These are phyloP conservation scores for Kluyveromyces nonfermentans DNA, from an alignment of 805 yeast genomes.

Conservation along the genomic window DNA sequence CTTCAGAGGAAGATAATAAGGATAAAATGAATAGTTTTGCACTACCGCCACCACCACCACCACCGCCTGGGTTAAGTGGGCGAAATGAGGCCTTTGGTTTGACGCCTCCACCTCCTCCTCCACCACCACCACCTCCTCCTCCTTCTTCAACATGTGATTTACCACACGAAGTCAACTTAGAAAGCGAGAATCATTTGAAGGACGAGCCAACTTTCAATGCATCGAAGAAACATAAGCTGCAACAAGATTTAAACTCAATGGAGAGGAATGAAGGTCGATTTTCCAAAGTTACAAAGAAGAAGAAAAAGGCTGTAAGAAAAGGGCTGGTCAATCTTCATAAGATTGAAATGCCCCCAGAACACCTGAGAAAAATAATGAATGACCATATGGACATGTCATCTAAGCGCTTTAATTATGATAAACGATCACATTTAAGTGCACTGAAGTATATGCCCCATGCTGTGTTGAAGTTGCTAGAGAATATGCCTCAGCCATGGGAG, in stretches of 20 bases:
- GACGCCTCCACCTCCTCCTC: slow-evolving; percentile 26
- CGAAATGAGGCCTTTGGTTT: slow-evolving; percentile 2
- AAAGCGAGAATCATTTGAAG: background rate
- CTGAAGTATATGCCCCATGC: slow-evolving; percentile 96
- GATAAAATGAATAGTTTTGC: background rate
- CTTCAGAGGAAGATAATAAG: slow-evolving; percentile 1
- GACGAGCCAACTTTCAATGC: background rate
- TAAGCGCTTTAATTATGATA: slow-evolving; percentile 70
- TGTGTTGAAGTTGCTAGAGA: slow-evolving; percentile 74
- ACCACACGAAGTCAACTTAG: background rate
- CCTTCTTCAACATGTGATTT: slow-evolving; percentile 3
- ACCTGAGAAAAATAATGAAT: slow-evolving; percentile 70
- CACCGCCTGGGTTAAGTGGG: slow-evolving; percentile 6
- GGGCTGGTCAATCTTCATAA: slow-evolving; percentile 50
- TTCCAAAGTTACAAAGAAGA: slow-evolving; percentile 10
- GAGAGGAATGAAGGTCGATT: background rate
- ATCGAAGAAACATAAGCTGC: slow-evolving; percentile 13
- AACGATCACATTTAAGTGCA: slow-evolving; percentile 81
- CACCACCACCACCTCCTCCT: slow-evolving; percentile 25
- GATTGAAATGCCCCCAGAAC: slow-evolving; percentile 89
- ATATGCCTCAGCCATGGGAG: slow-evolving; percentile 99
- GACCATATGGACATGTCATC: slow-evolving; percentile 83
- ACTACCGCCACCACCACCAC: slow-evolving; percentile 3
- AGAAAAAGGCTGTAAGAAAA: slow-evolving; percentile 3
- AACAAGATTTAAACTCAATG: background rate